These are phyloP conservation scores for Inosperma sp. DNA, from an alignment of 768 basidiomycete genomes.

Conservation along the genomic window DNA sequence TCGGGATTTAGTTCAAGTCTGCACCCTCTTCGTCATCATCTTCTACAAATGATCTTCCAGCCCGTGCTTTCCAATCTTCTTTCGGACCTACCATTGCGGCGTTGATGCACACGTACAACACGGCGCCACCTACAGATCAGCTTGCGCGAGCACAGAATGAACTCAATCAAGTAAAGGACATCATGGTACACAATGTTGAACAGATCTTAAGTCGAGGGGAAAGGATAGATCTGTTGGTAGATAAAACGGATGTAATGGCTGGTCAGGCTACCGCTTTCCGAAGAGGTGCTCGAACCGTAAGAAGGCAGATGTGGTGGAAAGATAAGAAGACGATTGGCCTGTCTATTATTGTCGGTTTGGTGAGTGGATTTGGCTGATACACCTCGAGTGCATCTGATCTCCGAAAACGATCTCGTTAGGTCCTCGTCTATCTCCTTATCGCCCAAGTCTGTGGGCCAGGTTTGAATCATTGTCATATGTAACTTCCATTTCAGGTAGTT, in stretches of 20 bases:
- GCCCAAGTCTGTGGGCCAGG: constrained; percentile 89
- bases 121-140: constrained; percentile 82
- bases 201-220: constrained; percentile 93
- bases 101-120: constrained; percentile 86
- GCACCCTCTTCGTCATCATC: constrained; percentile 59
- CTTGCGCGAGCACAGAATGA: constrained; percentile 87
- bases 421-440: constrained; percentile 75
- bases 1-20: constrained; percentile 50
- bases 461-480: constrained; percentile 46
- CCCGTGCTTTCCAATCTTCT: constrained; percentile 64
- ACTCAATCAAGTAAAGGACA: constrained; percentile 86
- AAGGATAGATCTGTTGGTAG: constrained; percentile 90
- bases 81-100: constrained; percentile 67
- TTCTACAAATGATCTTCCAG: constrained; percentile 49
- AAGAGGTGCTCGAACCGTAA: constrained; percentile 76
- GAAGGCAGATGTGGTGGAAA: constrained; percentile 89
- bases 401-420: constrained; percentile 31
- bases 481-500: neutral
- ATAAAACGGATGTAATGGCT: constrained; percentile 95
- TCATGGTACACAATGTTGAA: constrained; percentile 99
- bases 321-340: constrained; percentile 68
- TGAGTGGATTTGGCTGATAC: constrained; percentile 31
- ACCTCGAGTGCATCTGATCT: constrained; percentile 4
- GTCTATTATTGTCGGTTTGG: constrained; percentile 65
- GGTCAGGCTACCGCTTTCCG: constrained; percentile 92